A percentile compares a stretch with the other conserved stretches of the same genome.
Conservation (phyloP, 164 flowering plant species). For the Amborella trichopoda region DNA sequence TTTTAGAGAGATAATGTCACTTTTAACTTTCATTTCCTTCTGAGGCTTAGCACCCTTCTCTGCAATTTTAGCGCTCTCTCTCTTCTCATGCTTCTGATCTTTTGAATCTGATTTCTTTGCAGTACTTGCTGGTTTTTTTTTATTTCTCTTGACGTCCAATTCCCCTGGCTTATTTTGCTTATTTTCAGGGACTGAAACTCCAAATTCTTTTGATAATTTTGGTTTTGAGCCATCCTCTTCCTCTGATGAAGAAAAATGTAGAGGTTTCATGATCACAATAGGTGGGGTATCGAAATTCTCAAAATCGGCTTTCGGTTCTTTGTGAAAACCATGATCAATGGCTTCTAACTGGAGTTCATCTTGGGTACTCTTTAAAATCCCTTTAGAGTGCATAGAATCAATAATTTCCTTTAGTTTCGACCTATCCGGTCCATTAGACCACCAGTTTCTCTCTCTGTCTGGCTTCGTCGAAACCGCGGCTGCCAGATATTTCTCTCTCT, state of each 20-base stretch:
- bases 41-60: conserved; percentile 17
- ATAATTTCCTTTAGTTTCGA: conserved; percentile 45
- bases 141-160: conserved; percentile 10
- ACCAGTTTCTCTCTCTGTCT: too few species aligned
- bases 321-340: too few species aligned
- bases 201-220: conserved; percentile 10
- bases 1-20: too few species aligned
- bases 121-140: conserved; percentile 11
- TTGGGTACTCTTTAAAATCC: conserved; percentile 26
- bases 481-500: too few species aligned
- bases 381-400: conserved; percentile 42
- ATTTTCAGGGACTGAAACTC: conserved; percentile 11
- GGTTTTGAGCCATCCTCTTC: too few species aligned
- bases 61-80: conserved; percentile 10
- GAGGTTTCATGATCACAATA: conserved; percentile 72
- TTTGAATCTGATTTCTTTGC: conserved; percentile 15
- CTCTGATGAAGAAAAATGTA: conserved; percentile 10
- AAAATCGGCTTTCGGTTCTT: too few species aligned
- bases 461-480: too few species aligned
- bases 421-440: too few species aligned
- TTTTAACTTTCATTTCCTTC: conserved; percentile 13
- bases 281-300: too few species aligned
- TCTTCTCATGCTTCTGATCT: conserved; percentile 16
- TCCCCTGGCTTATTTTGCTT: conserved; percentile 12
- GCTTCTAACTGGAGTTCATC: conserved; percentile 10